Base-by-base conservation (phyloP, 2,329 filamentous ascomycete species). In the Aspergillus pseudoglaucus region DNA sequence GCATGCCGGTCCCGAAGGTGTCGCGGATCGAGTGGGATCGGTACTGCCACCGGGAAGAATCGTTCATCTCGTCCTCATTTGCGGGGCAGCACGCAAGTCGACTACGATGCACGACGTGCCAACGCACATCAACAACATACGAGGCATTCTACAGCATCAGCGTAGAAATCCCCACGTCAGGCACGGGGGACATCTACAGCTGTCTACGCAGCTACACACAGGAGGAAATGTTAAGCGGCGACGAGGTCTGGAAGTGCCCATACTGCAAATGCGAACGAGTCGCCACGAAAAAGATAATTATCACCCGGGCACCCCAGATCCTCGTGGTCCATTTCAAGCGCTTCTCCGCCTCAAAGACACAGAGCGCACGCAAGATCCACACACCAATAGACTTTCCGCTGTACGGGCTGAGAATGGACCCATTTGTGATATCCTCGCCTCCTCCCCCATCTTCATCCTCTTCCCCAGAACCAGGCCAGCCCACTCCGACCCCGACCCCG, bases 31-130 rank as follows among this genome's bases (percentile, higher is more conserved):
- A 88, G 67, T 95, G 90, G 90, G 70, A 74, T 17, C 77, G 81
- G 14, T 87, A 90, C 63, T 78, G 77, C 33, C 79, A 83, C 52
- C 77, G 79, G 42, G 87, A 89, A 61, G 75, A 78, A 54, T 90
- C 86, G n/a, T 82, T 88, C 48, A 79, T 95, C 48, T 87, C 88
- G 51, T 81, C 81, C 38, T 81, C 91, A 57, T 95, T 91, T 73
- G 87, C 86, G 4, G 85, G 86, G 2, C 79, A 86, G 59, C 79
- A 84, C 59, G 80, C 80, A 18, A 83, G 79, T 37, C 75, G 77
- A 43, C 68, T 85, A 3, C 76, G 74, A 10, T 86, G 83, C 59
- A 75, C 77, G 6, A 79, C 78, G 14, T 86, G 83, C 59, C 73
- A 74, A 32, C 75, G 76, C 39, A 85, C 82, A 0, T 82, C 78